Percentiles rank a stretch among this genome's conserved stretches.
Conservation (phyloP, 2,329 filamentous ascomycete species). For the Aspergillus novoparasiticus region DNA sequence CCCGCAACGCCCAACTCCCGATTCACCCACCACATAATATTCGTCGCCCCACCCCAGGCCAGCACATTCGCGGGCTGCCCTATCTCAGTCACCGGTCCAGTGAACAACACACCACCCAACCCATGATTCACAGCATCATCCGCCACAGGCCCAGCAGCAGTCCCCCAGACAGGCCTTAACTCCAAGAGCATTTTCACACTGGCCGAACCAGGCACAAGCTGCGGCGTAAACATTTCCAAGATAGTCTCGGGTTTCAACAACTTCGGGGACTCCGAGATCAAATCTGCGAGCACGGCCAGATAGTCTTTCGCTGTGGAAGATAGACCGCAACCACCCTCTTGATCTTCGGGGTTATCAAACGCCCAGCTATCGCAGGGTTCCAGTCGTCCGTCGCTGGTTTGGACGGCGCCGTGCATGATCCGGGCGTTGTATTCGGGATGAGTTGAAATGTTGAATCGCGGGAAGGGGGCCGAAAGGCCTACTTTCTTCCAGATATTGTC, state of each 20-base stretch:
- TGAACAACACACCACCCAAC: conserved; percentile 1
- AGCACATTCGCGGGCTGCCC: conserved; percentile 5
- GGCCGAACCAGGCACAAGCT: too few relatives aligned
- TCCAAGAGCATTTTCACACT: conserved; percentile 1
- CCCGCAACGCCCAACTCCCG: conserved; percentile 7
- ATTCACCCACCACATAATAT: conserved; percentile 12
- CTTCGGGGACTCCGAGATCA: neutral
- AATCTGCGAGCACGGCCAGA: neutral
- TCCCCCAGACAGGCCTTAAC: conserved; percentile 6
- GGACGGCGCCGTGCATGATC: too few relatives aligned
- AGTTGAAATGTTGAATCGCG: too few relatives aligned
- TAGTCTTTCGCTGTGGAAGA: neutral
- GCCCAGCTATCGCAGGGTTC: neutral
- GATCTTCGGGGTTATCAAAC: neutral
- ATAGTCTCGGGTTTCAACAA: neutral
- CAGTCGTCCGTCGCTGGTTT: too few relatives aligned
- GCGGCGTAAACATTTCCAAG: too few relatives aligned
- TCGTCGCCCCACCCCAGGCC: conserved; percentile 11
- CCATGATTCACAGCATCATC: conserved; percentile 10
- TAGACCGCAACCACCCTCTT: neutral
- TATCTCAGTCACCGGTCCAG: conserved; percentile 4
- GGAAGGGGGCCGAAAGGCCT: too few relatives aligned
- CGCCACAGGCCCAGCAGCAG: neutral
- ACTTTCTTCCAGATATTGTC: too few relatives aligned
- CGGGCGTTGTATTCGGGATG: too few relatives aligned